phyloP scores from a whole-genome alignment of 1,284 basidiomycete species.

The Ceratorhiza oryzae-sativae region DNA sequence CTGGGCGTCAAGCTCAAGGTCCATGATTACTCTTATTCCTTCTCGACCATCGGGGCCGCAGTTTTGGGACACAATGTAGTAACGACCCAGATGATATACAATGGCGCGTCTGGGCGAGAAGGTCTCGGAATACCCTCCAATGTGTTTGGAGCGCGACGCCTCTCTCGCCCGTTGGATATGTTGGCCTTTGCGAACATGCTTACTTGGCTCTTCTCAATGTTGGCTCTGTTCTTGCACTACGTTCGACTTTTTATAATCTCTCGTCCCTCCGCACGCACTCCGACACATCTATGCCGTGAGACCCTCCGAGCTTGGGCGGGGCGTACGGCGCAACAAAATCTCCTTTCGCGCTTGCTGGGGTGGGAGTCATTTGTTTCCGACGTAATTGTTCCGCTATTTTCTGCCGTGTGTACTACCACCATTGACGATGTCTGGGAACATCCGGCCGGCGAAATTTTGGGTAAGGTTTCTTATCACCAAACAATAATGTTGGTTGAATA shows the following conservation, averaged over 20 bases:
- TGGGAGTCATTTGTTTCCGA: slow-evolving; percentile 64
- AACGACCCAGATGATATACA: slow-evolving; percentile 66
- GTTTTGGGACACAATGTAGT: slow-evolving; percentile 46
- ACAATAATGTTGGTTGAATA: neutral
- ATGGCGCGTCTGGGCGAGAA: slow-evolving; percentile 64
- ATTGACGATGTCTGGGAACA: slow-evolving; percentile 60
- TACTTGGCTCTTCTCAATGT: slow-evolving; percentile 44
- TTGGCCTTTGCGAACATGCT: neutral
- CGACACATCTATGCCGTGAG: slow-evolving; percentile 49
- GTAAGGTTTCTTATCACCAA: slow-evolving; percentile 51
- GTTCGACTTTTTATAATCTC: slow-evolving; percentile 62
- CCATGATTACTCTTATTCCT: slow-evolving; percentile 72
- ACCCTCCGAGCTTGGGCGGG: slow-evolving; percentile 61
- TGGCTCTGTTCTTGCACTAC: slow-evolving; percentile 61
- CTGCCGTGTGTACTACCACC: slow-evolving; percentile 72
- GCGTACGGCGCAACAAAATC: slow-evolving; percentile 50
- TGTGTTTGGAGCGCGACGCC: slow-evolving; percentile 39
- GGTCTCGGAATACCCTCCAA: slow-evolving; percentile 61
- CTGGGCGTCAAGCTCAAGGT: slow-evolving; percentile 62
- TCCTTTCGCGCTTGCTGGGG: slow-evolving; percentile 52
- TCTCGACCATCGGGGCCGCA: slow-evolving; percentile 58
- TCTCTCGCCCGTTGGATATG: neutral
- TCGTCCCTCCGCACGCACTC: slow-evolving; percentile 55
- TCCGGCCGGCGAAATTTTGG: slow-evolving; percentile 68
- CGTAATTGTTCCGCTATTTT: slow-evolving; percentile 69